A percentile compares a stretch with the other conserved stretches of the same genome.
phyloP scores from a whole-genome alignment of 257 asterid genomes.

The Salvia splendens region DNA sequence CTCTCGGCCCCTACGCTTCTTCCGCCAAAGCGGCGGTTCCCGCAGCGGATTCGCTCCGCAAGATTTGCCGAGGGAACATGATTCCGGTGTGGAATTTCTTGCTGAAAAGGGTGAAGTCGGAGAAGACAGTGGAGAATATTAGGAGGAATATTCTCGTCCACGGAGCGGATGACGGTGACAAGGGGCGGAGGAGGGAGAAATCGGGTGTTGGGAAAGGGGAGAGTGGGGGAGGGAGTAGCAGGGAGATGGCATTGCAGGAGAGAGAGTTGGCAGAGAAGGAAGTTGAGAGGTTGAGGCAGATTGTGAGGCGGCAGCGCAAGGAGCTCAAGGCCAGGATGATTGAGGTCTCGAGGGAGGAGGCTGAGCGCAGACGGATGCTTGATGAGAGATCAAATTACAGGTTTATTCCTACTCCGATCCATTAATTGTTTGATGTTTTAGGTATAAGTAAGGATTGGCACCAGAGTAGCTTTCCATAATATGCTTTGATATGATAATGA shows the following conservation, averaged over 20 bases:
- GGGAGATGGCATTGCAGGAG: constrained; percentile 90
- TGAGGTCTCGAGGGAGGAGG: constrained; percentile 96
- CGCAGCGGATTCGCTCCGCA: constrained; percentile 74
- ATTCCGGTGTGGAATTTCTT: constrained; percentile 88
- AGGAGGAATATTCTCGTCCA: constrained; percentile 88
- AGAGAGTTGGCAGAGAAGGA: constrained; percentile 96
- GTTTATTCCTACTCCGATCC: constrained; percentile 34
- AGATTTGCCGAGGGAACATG: constrained; percentile 95
- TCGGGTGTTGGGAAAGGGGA: constrained; percentile 46
- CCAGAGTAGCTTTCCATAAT: background rate
- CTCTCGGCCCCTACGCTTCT: constrained; percentile 71
- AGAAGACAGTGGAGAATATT: constrained; percentile 88
- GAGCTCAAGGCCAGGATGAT: constrained; percentile 90
- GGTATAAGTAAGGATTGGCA: constrained; percentile 2
- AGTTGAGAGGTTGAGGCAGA: constrained; percentile 94
- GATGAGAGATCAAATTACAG: constrained; percentile 93
- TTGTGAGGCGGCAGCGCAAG: constrained; percentile 89
- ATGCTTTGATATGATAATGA: constrained; percentile 27
- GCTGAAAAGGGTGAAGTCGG: constrained; percentile 84
- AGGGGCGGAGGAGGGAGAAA: constrained; percentile 61
- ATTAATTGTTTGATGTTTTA: constrained; percentile 2
- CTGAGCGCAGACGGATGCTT: constrained; percentile 88
- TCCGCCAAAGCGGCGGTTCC: constrained; percentile 70
- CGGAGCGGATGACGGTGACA: constrained; percentile 61
- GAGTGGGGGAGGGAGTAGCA: constrained; percentile 51